These are phyloP conservation scores for Lepiota brunneoincarnata DNA, from an alignment of 768 basidiomycete species.

Conservation along the genomic window DNA sequence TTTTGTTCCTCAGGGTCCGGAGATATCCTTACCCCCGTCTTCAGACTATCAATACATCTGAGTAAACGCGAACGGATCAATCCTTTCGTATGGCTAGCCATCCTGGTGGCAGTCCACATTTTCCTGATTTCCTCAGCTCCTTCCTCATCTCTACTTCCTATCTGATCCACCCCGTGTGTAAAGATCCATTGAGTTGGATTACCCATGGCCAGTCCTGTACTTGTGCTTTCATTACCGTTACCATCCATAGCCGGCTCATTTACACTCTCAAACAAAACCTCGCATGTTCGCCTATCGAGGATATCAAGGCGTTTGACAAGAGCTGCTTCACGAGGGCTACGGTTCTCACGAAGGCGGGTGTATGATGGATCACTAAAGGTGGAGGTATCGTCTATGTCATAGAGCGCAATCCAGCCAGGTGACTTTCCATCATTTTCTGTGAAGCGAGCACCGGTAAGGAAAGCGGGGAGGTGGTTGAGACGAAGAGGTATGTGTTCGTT, in stretches of 20 bases:
- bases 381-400: conserved; percentile 41
- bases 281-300: conserved; percentile 42
- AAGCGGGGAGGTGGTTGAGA: conserved; percentile 40
- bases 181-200: conserved; percentile 17
- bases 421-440: conserved; percentile 30
- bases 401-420: conserved; percentile 48
- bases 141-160: neutral
- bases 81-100: conserved; percentile 18
- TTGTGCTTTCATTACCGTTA: neutral
- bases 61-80: conserved; percentile 40
- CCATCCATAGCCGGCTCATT: neutral
- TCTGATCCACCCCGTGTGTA: conserved; percentile 15
- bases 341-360: conserved; percentile 39
- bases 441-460: conserved; percentile 48
- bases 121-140: neutral
- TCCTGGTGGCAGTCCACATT: neutral
- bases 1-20: conserved; percentile 27
- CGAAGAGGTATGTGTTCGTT: conserved; percentile 54
- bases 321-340: conserved; percentile 40
- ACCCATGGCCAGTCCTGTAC: conserved; percentile 16
- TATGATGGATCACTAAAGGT: conserved; percentile 42
- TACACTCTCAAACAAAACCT: conserved; percentile 17
- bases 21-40: conserved; percentile 26
- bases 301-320: conserved; percentile 39
- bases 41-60: conserved; percentile 38